These are phyloP conservation scores for Colletotrichum paranaense DNA, from an alignment of 2,329 filamentous ascomycete species.

Conservation along the genomic window DNA sequence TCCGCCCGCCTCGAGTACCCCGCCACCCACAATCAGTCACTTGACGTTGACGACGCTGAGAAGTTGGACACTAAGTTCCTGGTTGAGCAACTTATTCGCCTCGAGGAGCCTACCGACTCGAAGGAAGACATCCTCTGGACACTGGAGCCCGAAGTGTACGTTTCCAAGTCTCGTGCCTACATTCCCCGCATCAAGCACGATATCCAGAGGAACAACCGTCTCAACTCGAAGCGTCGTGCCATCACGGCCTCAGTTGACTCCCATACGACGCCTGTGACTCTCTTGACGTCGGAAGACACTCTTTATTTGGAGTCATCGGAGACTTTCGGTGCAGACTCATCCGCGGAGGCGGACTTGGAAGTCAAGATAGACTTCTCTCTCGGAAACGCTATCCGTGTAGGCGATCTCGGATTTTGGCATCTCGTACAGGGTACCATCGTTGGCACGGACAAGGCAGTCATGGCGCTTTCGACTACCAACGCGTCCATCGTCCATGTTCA, in stretches of 20 bases:
- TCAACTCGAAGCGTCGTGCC: slow-evolving; percentile 9
- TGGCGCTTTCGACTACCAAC: slow-evolving; percentile 12
- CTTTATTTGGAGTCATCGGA: not conserved
- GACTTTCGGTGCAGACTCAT: not conserved
- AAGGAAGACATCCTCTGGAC: not conserved
- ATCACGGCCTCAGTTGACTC: not conserved
- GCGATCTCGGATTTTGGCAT: not conserved
- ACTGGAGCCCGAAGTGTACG: slow-evolving; percentile 10
- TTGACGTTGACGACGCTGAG: slow-evolving; percentile 20
- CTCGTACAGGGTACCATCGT: not conserved
- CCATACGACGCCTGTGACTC: not conserved
- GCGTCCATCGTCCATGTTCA: slow-evolving; percentile 2
- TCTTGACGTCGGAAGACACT: not conserved
- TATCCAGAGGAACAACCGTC: slow-evolving; percentile 8
- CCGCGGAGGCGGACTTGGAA: not conserved
- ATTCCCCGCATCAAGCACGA: slow-evolving; percentile 26
- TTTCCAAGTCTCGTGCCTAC: not conserved
- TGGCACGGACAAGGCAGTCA: not conserved
- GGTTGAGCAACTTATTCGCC: not conserved
- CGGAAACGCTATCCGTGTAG: slow-evolving; percentile 2
- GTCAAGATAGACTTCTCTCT: not conserved
- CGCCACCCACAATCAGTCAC: slow-evolving; percentile 7
- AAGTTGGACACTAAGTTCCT: not conserved
- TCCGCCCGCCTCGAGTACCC: slow-evolving; percentile 22
- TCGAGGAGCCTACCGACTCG: not conserved